phyloP scores from a whole-genome alignment of 306 rosid genomes.

The Malus orientalis region DNA sequence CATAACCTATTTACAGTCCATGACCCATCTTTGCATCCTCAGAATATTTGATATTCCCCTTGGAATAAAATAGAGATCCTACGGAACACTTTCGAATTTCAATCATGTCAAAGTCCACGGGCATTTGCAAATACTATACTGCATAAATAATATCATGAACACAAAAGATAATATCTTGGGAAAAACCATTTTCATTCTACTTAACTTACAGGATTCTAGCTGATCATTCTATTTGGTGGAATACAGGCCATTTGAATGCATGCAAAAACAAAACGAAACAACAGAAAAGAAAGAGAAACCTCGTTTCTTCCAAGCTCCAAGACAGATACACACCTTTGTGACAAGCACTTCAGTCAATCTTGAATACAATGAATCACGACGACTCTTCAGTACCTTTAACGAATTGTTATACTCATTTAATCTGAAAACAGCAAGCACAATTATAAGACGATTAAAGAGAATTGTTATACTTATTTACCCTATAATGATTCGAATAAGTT shows the following conservation, averaged over 20 bases:
- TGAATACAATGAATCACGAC: slow-evolving; percentile 60
- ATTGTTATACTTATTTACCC: neutral
- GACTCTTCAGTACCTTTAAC: slow-evolving; percentile 52
- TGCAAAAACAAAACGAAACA: neutral
- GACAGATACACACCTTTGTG: slow-evolving; percentile 53
- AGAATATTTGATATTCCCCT: neutral
- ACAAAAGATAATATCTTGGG: neutral
- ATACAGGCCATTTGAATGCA: neutral
- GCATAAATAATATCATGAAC: neutral
- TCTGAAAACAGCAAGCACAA: slow-evolving; percentile 23
- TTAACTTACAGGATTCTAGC: neutral
- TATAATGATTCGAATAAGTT: neutral
- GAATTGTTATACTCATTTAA: slow-evolving; percentile 46
- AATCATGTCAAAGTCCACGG: neutral
- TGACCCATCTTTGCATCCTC: neutral
- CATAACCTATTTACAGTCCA: neutral
- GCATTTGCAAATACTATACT: neutral
- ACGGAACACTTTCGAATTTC: neutral
- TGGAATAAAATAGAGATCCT: neutral
- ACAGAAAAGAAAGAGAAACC: neutral
- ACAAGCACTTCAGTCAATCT: slow-evolving; percentile 70
- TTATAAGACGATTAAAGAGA: neutral
- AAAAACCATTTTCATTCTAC: neutral
- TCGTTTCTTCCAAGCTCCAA: neutral
- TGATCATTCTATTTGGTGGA: neutral